Evolutionary conservation across 2,329 filamentous ascomycete species (phyloP).

Genomic region (Nothopassalora personata): DNA sequence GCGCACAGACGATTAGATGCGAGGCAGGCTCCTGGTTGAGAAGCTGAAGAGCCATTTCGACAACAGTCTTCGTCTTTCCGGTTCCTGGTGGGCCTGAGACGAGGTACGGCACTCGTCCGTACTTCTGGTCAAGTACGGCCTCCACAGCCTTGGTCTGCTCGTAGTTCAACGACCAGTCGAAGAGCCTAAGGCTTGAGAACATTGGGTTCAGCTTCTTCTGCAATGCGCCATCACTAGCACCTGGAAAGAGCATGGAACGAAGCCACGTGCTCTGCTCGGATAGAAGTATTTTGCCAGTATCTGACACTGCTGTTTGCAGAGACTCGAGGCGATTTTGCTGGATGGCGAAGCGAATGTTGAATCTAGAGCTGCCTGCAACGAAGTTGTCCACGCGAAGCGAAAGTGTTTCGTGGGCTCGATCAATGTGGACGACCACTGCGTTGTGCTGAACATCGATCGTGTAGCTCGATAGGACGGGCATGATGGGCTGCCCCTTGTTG

Average conservation of each 20-base stretch:
- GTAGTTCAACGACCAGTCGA: slow-evolving; percentile 42
- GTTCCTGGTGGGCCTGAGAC: slow-evolving; percentile 49
- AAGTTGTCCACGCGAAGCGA: slow-evolving; percentile 18
- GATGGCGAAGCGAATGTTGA: slow-evolving; percentile 21
- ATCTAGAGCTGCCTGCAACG: slow-evolving; percentile 11
- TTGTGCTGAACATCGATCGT: slow-evolving; percentile 10
- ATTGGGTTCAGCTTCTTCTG: slow-evolving; percentile 38
- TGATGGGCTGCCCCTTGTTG: neutral
- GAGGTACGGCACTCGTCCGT: slow-evolving; percentile 44
- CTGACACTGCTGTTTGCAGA: slow-evolving; percentile 8
- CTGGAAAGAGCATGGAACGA: slow-evolving; percentile 42
- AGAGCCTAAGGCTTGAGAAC: slow-evolving; percentile 32
- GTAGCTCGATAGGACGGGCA: neutral
- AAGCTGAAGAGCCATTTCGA: slow-evolving; percentile 39
- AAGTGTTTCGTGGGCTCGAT: slow-evolving; percentile 20
- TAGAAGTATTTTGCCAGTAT: slow-evolving; percentile 6
- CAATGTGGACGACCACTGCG: slow-evolving; percentile 22
- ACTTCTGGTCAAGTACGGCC: slow-evolving; percentile 37
- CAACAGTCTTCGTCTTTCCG: slow-evolving; percentile 49
- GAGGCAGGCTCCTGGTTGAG: slow-evolving; percentile 4
- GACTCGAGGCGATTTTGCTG: slow-evolving; percentile 15
- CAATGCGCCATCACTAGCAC: slow-evolving; percentile 32
- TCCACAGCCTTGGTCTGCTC: slow-evolving; percentile 46
- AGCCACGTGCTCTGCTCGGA: slow-evolving; percentile 26
- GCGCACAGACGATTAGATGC: slow-evolving; percentile 24